Evolutionary conservation across 441 rosid species (phyloP).

Genomic region (Codiaeum variegatum): DNA sequence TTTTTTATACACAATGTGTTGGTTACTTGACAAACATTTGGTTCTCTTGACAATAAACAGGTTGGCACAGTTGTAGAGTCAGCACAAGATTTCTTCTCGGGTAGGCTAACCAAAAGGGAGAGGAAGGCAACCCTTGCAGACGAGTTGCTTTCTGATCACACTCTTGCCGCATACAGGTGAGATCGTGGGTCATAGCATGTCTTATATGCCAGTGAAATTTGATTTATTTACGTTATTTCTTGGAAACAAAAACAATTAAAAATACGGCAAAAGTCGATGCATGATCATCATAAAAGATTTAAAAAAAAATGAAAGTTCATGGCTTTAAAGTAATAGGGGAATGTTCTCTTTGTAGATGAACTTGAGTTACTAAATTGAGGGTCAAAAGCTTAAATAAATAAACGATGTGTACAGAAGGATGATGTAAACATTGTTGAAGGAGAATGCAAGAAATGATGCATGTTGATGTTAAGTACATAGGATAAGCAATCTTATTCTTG

Average conservation of each 20-base stretch:
- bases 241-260: not conserved
- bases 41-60: conserved; percentile 31
- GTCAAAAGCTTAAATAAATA: not conserved
- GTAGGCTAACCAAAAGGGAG: conserved; percentile 74
- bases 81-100: conserved; percentile 54
- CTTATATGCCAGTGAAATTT: not conserved
- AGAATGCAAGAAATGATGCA: not conserved
- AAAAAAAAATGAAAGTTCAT: not conserved
- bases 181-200: not conserved
- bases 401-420: not conserved
- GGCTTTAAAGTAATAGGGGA: not conserved
- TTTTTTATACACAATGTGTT: not conserved
- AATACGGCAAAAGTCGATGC: not conserved
- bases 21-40: not conserved
- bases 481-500: not conserved
- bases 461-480: not conserved
- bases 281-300: not conserved
- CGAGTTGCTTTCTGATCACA: conserved; percentile 63
- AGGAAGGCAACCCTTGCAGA: conserved; percentile 78
- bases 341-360: not conserved
- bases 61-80: conserved; percentile 79
- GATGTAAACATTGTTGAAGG: not conserved
- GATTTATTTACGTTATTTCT: not conserved
- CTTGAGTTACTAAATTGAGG: not conserved
- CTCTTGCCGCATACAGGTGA: conserved; percentile 58